These are phyloP conservation scores for Lactifluus pinguis DNA, from an alignment of 768 basidiomycete genomes.

Conservation along the genomic window DNA sequence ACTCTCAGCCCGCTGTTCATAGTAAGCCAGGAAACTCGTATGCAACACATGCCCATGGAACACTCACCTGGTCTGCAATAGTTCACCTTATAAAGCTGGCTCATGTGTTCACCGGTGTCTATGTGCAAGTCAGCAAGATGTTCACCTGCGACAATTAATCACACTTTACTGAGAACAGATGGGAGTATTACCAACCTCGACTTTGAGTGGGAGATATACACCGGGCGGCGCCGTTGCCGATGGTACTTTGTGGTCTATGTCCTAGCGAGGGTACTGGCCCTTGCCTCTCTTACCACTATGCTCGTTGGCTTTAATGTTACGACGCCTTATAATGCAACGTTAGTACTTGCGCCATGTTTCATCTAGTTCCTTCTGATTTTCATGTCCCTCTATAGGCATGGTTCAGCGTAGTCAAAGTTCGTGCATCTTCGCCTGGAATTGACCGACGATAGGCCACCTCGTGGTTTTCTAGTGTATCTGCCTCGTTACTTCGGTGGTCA, in stretches of 20 bases:
- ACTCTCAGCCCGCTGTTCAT: neutral
- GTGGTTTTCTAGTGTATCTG: slow-evolving; percentile 2
- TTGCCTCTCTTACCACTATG: neutral
- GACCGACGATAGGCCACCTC: slow-evolving; percentile 4
- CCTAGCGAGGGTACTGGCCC: slow-evolving; percentile 1
- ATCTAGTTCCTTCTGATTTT: neutral
- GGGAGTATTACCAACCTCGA: slow-evolving; percentile 13
- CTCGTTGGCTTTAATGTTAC: slow-evolving; percentile 6
- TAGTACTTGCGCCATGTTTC: neutral
- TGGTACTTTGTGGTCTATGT: slow-evolving; percentile 15
- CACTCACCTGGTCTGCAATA: neutral
- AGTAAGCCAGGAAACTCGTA: neutral
- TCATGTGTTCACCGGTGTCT: slow-evolving; percentile 10
- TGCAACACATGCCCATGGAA: neutral
- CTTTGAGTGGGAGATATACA: slow-evolving; percentile 15
- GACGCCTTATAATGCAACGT: slow-evolving; percentile 1
- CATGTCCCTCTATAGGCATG: too few species aligned
- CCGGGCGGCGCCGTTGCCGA: slow-evolving; percentile 6
- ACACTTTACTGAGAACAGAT: neutral
- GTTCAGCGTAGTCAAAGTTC: neutral
- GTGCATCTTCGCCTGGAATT: neutral
- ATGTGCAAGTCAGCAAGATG: neutral
- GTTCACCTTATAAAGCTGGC: slow-evolving; percentile 5
- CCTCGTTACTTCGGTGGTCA: slow-evolving; percentile 16
- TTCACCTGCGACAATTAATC: neutral